A percentile compares a stretch with the other conserved stretches of the same genome.
phyloP scores from a whole-genome alignment of 345 rosid genomes.

The Gossypium anomalum region DNA sequence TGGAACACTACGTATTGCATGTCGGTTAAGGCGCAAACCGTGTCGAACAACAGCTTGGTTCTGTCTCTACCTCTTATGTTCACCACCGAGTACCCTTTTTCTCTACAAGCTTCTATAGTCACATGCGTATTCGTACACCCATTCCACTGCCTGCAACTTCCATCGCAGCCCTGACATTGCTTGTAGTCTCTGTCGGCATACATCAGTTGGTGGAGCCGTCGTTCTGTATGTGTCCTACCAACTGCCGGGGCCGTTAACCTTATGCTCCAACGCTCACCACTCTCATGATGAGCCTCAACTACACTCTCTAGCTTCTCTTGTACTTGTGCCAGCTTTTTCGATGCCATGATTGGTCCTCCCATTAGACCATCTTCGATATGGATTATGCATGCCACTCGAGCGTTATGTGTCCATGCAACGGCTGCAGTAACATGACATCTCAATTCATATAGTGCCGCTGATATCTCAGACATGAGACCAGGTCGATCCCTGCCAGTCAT shows the following conservation, averaged over 20 bases:
- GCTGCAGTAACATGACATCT: slow-evolving; percentile 65
- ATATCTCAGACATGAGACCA: slow-evolving; percentile 77
- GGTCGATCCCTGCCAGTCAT: slow-evolving; percentile 65
- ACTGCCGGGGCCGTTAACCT: slow-evolving; percentile 41
- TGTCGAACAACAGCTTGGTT: slow-evolving; percentile 79
- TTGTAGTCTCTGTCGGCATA: slow-evolving; percentile 54
- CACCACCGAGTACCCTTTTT: slow-evolving; percentile 73
- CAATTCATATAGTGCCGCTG: slow-evolving; percentile 57
- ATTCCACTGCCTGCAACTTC: slow-evolving; percentile 35
- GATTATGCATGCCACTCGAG: slow-evolving; percentile 59
- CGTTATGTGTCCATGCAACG: slow-evolving; percentile 81
- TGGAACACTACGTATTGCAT: slow-evolving; percentile 82
- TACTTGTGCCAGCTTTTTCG: slow-evolving; percentile 37
- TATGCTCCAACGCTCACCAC: slow-evolving; percentile 51
- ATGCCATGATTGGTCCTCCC: slow-evolving; percentile 56
- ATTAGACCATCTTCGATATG: slow-evolving; percentile 55
- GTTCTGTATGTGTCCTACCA: slow-evolving; percentile 63
- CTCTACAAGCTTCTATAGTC: slow-evolving; percentile 56
- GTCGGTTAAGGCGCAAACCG: slow-evolving; percentile 73
- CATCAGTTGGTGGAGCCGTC: slow-evolving; percentile 89
- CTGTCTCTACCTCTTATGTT: slow-evolving; percentile 64
- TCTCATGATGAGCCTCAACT: slow-evolving; percentile 57
- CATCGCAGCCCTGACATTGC: slow-evolving; percentile 50
- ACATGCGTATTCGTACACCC: slow-evolving; percentile 57
- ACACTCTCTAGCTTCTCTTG: slow-evolving; percentile 55